Conservation (phyloP, 2,329 filamentous ascomycete genomes). For the Arthrobotrys conoides region DNA sequence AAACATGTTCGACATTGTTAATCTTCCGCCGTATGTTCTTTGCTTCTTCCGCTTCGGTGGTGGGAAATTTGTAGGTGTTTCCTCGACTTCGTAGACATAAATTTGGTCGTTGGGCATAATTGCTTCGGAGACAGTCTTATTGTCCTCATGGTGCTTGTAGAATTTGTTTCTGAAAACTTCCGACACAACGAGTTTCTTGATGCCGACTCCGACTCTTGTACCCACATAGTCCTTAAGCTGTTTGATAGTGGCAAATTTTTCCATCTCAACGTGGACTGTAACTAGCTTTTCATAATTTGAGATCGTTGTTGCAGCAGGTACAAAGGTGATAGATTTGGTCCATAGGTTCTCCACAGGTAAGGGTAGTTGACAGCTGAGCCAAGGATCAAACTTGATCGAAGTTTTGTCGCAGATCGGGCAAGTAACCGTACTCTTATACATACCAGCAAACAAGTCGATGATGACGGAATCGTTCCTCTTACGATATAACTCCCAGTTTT, state of each 20-base stretch:
- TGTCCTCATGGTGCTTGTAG: conserved; percentile 87
- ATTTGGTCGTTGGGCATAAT: conserved; percentile 77
- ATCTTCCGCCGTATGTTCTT: conserved; percentile 64
- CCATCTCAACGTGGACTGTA: conserved; percentile 81
- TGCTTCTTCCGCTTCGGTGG: conserved; percentile 70
- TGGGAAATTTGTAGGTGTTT: conserved; percentile 82
- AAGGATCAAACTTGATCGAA: conserved; percentile 98
- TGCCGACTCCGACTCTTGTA: conserved; percentile 76
- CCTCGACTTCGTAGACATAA: conserved; percentile 83
- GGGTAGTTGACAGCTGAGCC: conserved; percentile 92
- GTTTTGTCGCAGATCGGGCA: conserved; percentile 93
- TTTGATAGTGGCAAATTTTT: conserved; percentile 80
- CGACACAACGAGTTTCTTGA: conserved; percentile 79
- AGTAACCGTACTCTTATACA: conserved; percentile 97
- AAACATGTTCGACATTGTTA: conserved; percentile 63
- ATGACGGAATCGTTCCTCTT: conserved; percentile 94
- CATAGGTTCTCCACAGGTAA: conserved; percentile 89
- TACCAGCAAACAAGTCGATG: conserved; percentile 93
- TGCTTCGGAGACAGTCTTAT: conserved; percentile 77
- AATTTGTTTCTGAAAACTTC: conserved; percentile 88
- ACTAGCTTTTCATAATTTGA: conserved; percentile 67
- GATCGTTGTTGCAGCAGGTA: conserved; percentile 80
- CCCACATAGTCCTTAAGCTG: conserved; percentile 79
- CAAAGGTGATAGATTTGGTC: conserved; percentile 80
- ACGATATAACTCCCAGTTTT: conserved; percentile 92